Conservation (phyloP, 2,329 filamentous ascomycete genomes). For the Plenodomus tracheiphilus region DNA sequence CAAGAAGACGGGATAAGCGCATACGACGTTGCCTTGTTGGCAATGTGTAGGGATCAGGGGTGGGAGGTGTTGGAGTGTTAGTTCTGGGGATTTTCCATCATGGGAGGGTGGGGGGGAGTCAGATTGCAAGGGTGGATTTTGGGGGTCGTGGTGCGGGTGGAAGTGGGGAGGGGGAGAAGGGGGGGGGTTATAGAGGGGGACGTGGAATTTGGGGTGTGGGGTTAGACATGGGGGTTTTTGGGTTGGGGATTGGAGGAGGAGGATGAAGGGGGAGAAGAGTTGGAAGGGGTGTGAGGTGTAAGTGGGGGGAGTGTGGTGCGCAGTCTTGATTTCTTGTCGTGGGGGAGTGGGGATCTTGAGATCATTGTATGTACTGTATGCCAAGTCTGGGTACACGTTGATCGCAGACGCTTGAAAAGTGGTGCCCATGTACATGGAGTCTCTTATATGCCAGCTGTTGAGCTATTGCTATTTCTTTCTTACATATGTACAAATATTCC, state of each 20-base stretch:
- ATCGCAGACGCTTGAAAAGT: too few species aligned
- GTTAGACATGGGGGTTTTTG: constrained; percentile 12
- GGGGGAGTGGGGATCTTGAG: too few species aligned
- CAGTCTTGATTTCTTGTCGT: constrained; percentile 21
- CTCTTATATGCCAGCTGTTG: too few species aligned
- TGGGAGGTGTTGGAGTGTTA: constrained; percentile 42
- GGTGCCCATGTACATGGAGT: too few species aligned
- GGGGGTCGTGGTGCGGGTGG: neutral
- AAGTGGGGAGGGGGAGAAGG: neutral
- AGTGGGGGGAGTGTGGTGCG: constrained; percentile 13
- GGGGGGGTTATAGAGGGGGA: constrained; percentile 2
- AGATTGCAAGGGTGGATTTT: constrained; percentile 17
- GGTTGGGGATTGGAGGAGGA: constrained; percentile 8
- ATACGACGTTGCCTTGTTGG: constrained; percentile 46
- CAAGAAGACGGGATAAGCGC: constrained; percentile 25
- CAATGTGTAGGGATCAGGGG: constrained; percentile 42
- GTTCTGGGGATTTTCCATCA: constrained; percentile 49
- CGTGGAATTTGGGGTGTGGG: constrained; percentile 19
- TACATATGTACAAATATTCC: constrained; percentile 1
- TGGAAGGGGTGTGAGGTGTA: constrained; percentile 17
- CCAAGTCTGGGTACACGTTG: neutral
- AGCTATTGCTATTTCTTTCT: too few species aligned
- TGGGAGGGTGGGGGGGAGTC: constrained; percentile 29
- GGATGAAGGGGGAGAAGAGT: constrained; percentile 2
- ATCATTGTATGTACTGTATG: neutral